These are phyloP conservation scores for Botrytis fabae DNA, from an alignment of 2,329 filamentous ascomycete species.

Conservation along the genomic window DNA sequence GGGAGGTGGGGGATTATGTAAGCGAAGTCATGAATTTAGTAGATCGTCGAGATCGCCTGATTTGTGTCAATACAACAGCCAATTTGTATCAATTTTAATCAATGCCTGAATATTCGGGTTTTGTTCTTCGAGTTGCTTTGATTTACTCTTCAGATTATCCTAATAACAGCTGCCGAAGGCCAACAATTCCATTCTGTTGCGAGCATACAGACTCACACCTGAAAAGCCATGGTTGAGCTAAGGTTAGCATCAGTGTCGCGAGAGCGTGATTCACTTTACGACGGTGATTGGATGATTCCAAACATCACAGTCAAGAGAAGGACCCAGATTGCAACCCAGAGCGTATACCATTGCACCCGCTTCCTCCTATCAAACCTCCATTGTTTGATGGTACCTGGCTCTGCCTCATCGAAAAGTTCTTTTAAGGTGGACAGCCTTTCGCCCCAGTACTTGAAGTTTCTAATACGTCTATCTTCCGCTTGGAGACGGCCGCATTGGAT, in stretches of 20 bases:
- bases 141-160: neutral
- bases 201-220: neutral
- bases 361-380: constrained; percentile 48
- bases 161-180: neutral
- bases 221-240: neutral
- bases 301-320: constrained; percentile 32
- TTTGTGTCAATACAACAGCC: neutral
- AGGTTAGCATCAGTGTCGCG: neutral
- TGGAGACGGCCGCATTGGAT: neutral
- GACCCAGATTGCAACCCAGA: constrained; percentile 1
- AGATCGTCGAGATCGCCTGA: neutral
- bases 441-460: neutral
- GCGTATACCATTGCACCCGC: constrained; percentile 45
- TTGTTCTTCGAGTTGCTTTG: neutral
- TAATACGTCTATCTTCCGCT: constrained; percentile 27
- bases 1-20: constrained; percentile 8
- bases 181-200: neutral
- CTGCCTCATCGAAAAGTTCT: constrained; percentile 13
- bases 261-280: neutral
- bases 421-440: constrained; percentile 40
- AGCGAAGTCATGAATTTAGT: neutral
- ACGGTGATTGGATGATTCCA: constrained; percentile 41
- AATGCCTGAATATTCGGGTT: neutral
- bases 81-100: too few relatives aligned
- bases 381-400: neutral